Base-by-base conservation (phyloP, 148 eudicot species). In the Spergularia marina region DNA sequence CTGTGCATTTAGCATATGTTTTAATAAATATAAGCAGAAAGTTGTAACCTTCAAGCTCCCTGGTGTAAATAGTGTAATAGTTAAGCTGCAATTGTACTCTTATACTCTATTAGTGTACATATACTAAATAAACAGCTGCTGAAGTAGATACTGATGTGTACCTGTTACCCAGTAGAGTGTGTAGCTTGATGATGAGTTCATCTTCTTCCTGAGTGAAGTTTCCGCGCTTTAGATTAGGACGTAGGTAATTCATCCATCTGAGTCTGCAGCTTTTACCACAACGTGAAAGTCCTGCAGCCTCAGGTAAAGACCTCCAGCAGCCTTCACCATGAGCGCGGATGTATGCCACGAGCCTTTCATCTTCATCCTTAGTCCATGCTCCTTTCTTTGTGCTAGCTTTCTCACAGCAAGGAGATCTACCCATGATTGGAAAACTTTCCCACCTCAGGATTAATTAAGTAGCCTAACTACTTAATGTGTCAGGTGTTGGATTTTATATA, bases 151-250 rank as follows among this genome's bases (percentile, higher is more conserved):
- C 44, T 44, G 49, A 44, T 44, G 10, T 9, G 49, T 57, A 57
- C 61, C 61, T 57, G 61, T 57, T 57, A 57, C 61, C 61, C 5
- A 57, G 61, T 17, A 57, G 23, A 2, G 9, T 7, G 30, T 62
- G 41, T 12, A 62, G 34, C 65, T 62, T 62, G 68, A 65, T 36
- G n/a, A 65, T 65, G 49, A 65, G 51, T 15, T 65, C 68, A 36
- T 65, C 51, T 34, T 65, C 68, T 65, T 36, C 68, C 2, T 15
- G 49, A 20, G 68, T 40, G 15, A 65, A 39, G 49, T 65, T 65
- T 15, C 68, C 68, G 17, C 47, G 68, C 20, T 36, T 65, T 4
- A 65, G 68, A 47, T 36, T 9, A 16, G 51, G 68, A 8, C 68
- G 44, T 0, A 65, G 49, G 15, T 65, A 62, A 62, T 62, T 62